Conservation (phyloP, 2,329 filamentous ascomycete genomes). For the Plenodomus biglobosus region DNA sequence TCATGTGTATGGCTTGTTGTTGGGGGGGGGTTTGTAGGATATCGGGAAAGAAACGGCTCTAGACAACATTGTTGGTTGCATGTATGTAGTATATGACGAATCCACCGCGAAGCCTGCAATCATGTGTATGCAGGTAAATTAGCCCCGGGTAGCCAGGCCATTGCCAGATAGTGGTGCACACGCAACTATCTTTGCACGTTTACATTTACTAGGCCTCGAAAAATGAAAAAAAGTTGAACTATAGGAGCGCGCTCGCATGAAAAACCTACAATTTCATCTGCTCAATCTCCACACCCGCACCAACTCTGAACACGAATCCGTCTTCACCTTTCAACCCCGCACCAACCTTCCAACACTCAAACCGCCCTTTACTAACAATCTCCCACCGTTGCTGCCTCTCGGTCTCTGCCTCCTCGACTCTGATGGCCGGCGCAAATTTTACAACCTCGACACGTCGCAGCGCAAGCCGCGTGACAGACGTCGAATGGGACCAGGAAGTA, state of each 20-base stretch:
- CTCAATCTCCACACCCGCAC: conserved; percentile 18
- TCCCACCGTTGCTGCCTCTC: conserved; percentile 41
- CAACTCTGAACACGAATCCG: conserved; percentile 34
- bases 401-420: conserved; percentile 41
- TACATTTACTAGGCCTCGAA: no score
- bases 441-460: conserved; percentile 38
- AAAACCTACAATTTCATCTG: neutral
- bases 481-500: conserved; percentile 28
- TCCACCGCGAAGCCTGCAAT: no score
- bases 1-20: neutral
- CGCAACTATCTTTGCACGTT: no score
- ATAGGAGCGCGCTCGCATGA: no score
- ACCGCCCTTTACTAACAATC: conserved; percentile 41
- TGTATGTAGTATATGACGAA: neutral
- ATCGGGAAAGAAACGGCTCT: neutral
- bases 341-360: conserved; percentile 38
- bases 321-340: conserved; percentile 11
- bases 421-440: conserved; percentile 43
- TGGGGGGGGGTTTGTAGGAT: neutral
- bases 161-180: no score
- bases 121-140: neutral
- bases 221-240: no score
- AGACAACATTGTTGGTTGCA: neutral
- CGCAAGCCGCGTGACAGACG: conserved; percentile 36
- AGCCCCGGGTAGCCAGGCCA: neutral